Evolutionary conservation across 2,329 filamentous ascomycete genomes (phyloP), one percentile per base, ranked within the genome.

Genomic region (Alternaria burnsii): DNA sequence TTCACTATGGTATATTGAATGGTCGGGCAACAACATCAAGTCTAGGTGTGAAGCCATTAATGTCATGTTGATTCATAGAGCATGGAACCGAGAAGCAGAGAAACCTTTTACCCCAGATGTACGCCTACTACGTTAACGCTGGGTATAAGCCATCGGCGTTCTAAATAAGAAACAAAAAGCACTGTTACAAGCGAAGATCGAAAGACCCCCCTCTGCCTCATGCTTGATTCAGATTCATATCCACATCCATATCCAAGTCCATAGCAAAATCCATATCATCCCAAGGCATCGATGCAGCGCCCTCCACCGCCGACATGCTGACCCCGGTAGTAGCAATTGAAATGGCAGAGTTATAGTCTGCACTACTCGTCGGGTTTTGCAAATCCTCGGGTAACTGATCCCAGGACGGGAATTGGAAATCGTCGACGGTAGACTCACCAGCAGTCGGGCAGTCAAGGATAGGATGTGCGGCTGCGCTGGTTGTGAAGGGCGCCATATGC

Each of bases 201-300:
- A 11, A 56, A 26, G 20, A 32, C 36, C 52, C 48, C 28, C 52
- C 26, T 18, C 30, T n/a, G 12, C 9, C 36, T 48, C 55, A 55
- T 22, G 59, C 51, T 34, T 55, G 18, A 20, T 64, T 58, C 18
- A 69, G 55, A 44, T 53, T 55, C 18, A 69, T 12, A 56, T 71
- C 59, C 51, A 71, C 16, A 38, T 73, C 67, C 42, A 71, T 40
- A 62, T 77, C 74, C 65, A 73, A 63, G 50, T 75, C 71, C 65
- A 75, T 71, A 12, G 65, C 61, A 50, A 78, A 77, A n/a, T 63
- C 67, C 58, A 76, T 54, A 28, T 77, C 74, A 52, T 76, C 74
- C 74, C 75, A 77, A 3, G 61, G 44, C 66, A 71, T 66, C 6
- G 53, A 47, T 30, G 51, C 44, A 14, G 52, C 43, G n/a, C 32